Base-by-base conservation (phyloP, 768 basidiomycete species). In the Lactarius vividus region DNA sequence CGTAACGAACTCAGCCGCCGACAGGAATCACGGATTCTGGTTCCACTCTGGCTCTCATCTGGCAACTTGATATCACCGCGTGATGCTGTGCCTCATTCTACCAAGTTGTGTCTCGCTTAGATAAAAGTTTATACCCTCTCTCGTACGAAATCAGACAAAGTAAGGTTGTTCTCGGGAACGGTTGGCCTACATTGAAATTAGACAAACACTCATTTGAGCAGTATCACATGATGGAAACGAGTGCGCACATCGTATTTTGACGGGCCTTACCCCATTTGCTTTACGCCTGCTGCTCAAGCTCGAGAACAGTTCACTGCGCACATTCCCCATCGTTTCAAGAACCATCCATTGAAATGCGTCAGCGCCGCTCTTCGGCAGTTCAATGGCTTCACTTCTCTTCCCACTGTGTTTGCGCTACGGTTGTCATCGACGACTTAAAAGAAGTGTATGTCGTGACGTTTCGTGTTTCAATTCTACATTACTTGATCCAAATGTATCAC, bases 361-460 rank as follows among this genome's bases (percentile, higher is more conserved):
- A 59, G 53, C 66, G 66, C 66, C 66, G 28, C 66, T 54, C 57
- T 55, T 67, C 66, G 61, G 40, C 5, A 37, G 57, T 39, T 57
- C 57, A 35, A 28, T 26, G 33, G 23, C 6, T 46, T 37, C 33
- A 56, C 64, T 67, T 66, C 65, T 58, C 57, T 63, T 67, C 49
- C 59, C 66, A 67, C 61, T 44, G 15, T 62, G 57, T 6, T 49
- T 52, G 26, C 26, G 26, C 6, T 29, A 66, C 60, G 60, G 57
- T 59, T 63, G 66, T 67, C 66, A 63, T 63, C 31, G 55, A 54
- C n/a, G 40, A 28, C 23, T 35, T 42, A 26, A 26, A 20, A 66
- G 57, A 62, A 58, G 61, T 28, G 49, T 23, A 16, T 39, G 55
- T 58, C 31, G 61, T 63, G 62, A 63, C 53, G 66, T 67, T 67